phyloP scores from a whole-genome alignment of 1,284 basidiomycete species.

The Gymnopus androsaceus region DNA sequence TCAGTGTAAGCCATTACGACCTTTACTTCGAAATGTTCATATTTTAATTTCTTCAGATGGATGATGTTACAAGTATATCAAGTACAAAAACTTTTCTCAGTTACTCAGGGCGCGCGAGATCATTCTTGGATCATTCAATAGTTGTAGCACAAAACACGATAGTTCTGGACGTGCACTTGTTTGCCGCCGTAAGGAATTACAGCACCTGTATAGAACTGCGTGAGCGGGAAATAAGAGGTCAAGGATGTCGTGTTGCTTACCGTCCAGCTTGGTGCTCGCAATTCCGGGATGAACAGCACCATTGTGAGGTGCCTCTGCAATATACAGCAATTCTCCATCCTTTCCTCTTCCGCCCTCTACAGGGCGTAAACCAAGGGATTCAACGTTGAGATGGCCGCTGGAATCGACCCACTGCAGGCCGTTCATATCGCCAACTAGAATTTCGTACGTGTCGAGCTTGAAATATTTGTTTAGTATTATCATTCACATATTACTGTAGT shows the following conservation, averaged over 20 bases:
- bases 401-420: conserved; percentile 61
- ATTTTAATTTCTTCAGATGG: too few relatives aligned
- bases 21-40: too few relatives aligned
- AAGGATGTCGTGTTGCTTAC: conserved; percentile 30
- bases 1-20: too few relatives aligned
- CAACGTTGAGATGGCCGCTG: conserved; percentile 47
- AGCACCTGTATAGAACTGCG: conserved; percentile 36
- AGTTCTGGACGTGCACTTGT: conserved; percentile 45
- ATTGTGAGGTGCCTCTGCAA: conserved; percentile 59
- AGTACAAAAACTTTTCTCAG: too few relatives aligned
- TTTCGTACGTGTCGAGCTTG: conserved; percentile 61
- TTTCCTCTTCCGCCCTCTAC: conserved; percentile 70
- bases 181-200: conserved; percentile 52
- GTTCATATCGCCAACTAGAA: conserved; percentile 64
- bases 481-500: background rate
- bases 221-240: background rate
- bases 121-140: background rate
- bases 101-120: too few relatives aligned
- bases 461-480: conserved; percentile 3
- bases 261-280: conserved; percentile 54
- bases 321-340: conserved; percentile 60
- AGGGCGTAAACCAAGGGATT: conserved; percentile 45
- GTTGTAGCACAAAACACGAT: conserved; percentile 22
- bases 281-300: conserved; percentile 64
- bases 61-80: too few relatives aligned